Evolutionary conservation across 2,329 filamentous ascomycete genomes (phyloP).

Genomic region (Epichloe glyceriae): DNA sequence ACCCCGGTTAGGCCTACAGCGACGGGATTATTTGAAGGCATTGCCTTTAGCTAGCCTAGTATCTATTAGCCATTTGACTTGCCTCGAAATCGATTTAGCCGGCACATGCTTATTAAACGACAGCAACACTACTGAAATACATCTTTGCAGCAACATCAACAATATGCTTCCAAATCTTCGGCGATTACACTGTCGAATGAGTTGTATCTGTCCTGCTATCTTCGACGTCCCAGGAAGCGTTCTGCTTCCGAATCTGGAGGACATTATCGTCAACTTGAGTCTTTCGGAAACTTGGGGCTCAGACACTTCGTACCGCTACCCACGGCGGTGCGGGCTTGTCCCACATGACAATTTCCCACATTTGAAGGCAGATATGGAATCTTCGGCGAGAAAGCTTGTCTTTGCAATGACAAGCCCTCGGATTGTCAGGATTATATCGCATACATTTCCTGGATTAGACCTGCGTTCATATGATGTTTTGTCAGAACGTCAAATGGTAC

Average conservation of each 20-base stretch:
- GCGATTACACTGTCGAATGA: constrained; percentile 6
- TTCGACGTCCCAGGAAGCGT: constrained; percentile 1
- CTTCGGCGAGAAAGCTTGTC: constrained; percentile 3
- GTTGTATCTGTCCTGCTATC: constrained; percentile 3
- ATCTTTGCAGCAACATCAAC: constrained; percentile 4
- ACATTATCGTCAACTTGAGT: constrained; percentile 6
- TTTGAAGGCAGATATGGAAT: constrained; percentile 6
- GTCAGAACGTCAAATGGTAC: constrained; percentile 4
- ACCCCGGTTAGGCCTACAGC: neutral
- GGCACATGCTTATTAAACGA: constrained; percentile 2
- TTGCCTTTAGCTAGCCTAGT: constrained; percentile 3
- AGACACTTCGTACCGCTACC: no score
- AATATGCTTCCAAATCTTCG: constrained; percentile 5
- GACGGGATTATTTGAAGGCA: constrained; percentile 5
- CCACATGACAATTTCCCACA: constrained; percentile 1
- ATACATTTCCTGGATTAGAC: constrained; percentile 6
- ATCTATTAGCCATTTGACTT: constrained; percentile 4
- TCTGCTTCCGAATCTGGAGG: neutral
- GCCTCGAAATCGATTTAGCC: constrained; percentile 6
- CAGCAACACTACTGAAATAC: neutral
- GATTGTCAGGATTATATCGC: constrained; percentile 6
- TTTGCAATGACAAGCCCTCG: constrained; percentile 2
- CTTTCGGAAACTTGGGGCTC: constrained; percentile 1
- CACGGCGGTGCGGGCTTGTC: neutral
- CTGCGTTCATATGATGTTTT: constrained; percentile 6